Evolutionary conservation across 1,139 yeast genomes (phyloP).

Genomic region (Yamadazyma jaroonii): DNA sequence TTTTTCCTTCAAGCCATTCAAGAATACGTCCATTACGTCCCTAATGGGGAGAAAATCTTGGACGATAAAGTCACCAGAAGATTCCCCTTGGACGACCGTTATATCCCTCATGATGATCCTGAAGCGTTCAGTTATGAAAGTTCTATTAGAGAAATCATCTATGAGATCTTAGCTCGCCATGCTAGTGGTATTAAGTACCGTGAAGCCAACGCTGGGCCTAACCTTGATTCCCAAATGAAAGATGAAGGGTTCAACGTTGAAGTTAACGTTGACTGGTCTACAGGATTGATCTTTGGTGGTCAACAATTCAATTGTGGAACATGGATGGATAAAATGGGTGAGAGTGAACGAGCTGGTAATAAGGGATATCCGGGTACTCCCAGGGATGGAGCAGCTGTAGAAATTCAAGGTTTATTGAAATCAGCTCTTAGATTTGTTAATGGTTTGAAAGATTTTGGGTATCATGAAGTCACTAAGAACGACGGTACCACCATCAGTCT

Average conservation of each 20-base stretch:
- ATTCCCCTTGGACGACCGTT: conserved; percentile 87
- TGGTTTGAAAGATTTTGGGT: conserved; percentile 54
- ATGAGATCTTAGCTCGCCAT: conserved; percentile 80
- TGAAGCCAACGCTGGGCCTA: conserved; percentile 93
- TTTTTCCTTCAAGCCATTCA: conserved; percentile 85
- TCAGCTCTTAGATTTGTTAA: conserved; percentile 79
- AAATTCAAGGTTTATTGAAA: conserved; percentile 84
- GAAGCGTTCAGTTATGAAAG: conserved; percentile 73
- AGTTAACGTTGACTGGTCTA: conserved; percentile 80
- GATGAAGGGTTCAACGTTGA: conserved; percentile 90
- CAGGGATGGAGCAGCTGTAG: conserved; percentile 95
- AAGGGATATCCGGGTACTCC: conserved; percentile 97
- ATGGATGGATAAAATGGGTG: conserved; percentile 99
- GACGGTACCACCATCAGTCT: conserved; percentile 56
- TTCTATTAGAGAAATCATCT: conserved; percentile 71
- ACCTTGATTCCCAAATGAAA: conserved; percentile 86
- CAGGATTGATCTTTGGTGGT: conserved; percentile 89
- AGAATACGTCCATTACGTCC: conserved; percentile 69
- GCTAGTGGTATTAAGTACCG: conserved; percentile 85
- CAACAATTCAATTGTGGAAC: conserved; percentile 94
- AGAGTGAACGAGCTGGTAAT: conserved; percentile 75
- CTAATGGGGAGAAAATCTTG: conserved; percentile 65
- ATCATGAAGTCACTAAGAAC: conserved; percentile 46
- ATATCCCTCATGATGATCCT: conserved; percentile 64
- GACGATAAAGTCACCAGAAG: conserved; percentile 74